Percentiles rank a stretch among this genome's conserved stretches.
Evolutionary conservation across 2,329 filamentous ascomycete species (phyloP).

Genomic region (Fusarium nodosum): DNA sequence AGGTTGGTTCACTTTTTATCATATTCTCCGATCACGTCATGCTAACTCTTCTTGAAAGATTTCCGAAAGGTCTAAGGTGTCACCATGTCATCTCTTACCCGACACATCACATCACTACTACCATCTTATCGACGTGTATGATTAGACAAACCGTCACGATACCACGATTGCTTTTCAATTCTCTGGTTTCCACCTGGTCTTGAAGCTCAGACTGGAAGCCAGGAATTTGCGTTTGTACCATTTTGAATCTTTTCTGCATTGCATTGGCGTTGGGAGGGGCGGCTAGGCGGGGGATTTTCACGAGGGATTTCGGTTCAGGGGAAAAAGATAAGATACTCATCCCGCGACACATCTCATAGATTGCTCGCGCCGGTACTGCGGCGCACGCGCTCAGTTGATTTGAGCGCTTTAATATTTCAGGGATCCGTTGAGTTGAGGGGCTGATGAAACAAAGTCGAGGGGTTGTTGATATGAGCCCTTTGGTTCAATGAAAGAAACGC

Average conservation of each 20-base stretch:
- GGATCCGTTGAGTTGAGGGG: slow-evolving; percentile 43
- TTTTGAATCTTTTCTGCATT: slow-evolving; percentile 62
- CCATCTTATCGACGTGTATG: slow-evolving; percentile 55
- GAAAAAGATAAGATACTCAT: slow-evolving; percentile 57
- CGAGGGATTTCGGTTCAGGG: slow-evolving; percentile 52
- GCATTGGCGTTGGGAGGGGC: slow-evolving; percentile 68
- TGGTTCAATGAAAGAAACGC: slow-evolving; percentile 27
- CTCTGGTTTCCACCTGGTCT: slow-evolving; percentile 42
- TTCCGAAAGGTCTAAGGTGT: slow-evolving; percentile 68
- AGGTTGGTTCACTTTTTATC: slow-evolving; percentile 65
- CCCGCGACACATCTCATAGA: slow-evolving; percentile 57
- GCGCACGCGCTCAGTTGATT: slow-evolving; percentile 47
- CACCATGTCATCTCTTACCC: slow-evolving; percentile 35
- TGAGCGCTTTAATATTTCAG: slow-evolving; percentile 52
- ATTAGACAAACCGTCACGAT: slow-evolving; percentile 62
- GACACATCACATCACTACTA: slow-evolving; percentile 6
- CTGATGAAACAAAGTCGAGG: slow-evolving; percentile 28
- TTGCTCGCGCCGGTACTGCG: slow-evolving; percentile 52
- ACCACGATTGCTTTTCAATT: slow-evolving; percentile 59
- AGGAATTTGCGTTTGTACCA: slow-evolving; percentile 55
- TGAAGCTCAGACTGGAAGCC: slow-evolving; percentile 32
- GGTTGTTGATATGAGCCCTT: slow-evolving; percentile 19
- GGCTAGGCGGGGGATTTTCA: slow-evolving; percentile 50
- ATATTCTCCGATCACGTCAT: rapidly evolving
- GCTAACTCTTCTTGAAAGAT: slow-evolving; percentile 55